Base-by-base conservation (phyloP, 768 basidiomycete species). In the Leccinum broughii region DNA sequence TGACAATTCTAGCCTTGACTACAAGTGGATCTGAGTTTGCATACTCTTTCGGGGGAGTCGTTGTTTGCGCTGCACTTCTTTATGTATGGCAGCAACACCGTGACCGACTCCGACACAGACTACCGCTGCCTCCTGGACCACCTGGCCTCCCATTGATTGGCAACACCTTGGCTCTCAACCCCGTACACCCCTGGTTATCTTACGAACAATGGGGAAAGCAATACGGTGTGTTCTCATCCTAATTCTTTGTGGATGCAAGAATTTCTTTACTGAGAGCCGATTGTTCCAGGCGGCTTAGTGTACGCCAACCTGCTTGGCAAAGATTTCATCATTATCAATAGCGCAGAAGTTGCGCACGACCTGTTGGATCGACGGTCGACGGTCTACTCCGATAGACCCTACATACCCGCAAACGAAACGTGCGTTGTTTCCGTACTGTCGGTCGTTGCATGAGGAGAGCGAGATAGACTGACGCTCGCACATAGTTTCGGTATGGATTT, bases 41-140 rank as follows among this genome's bases (percentile, higher is more conserved):
- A 1, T 72, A 58, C 24, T 49, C 59, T 24, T 14, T 54, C 30
- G 53, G 59, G 35, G 41, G 41, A 11, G 10, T 64, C 39, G 17
- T 51, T 35, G 9, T 67, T 14, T 62, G 54, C 14, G n/a, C 41
- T 3, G 56, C 41, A 14, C 17, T 62, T 6, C 39, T 30, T 13
- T 20, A 69, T 6, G 52, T 11, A 3, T 73, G 71, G 72, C 52
- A 65, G 46, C 41, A 57, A 26, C 52, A 37, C 41, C 34, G 11
- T 11, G 11, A 11, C 26, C 59, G 54, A 28, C 52, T 44, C 48
- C 60, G 65, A 39, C 39, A 51, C 7, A 67, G 68, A 4, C 55
- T 67, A 51, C 69, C 77, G 8, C 75, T 83, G 15, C 81, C 80
- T 35, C 82, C 80, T 17, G 85, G 85, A 14, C 85, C 85, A 0